Base-by-base conservation (phyloP, 1,139 yeast species). In the Suzukiozyma palmioleophila region DNA sequence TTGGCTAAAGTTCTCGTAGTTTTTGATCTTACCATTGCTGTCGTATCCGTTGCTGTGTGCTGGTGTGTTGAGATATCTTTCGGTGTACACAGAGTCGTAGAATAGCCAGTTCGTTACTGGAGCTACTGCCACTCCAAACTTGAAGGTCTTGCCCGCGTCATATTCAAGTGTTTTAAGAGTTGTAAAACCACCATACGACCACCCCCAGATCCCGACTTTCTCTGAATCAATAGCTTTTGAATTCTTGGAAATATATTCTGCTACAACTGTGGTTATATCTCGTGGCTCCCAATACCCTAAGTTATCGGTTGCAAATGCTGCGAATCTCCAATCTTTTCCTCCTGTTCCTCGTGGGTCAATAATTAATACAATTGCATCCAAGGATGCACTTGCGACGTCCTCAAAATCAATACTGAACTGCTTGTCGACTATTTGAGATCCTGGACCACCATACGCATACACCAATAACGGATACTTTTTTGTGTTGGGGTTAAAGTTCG, bases 311-410 rank as follows among this genome's bases (percentile, higher is more conserved):
- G 92, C 95, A 62, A 73, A 81, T 0, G 86, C 63, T 52, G 81
- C 75, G 58, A 77, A 82, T 32, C 66, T 64, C 84, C 97, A 87
- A 6, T 96, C 96, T 60, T 81, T 79, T 26, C 85, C 89, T 3
- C 90, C 96, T 0, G 98, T 90, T 2, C 98, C 98, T 52, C 98
- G 72, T 7, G 98, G 98, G 52, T 92, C 99, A 28, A 92, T 83
- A 26, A 82, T 76, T 31, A 92, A 73, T 0, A 90, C 88, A 26
- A 92, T 75, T 0, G 88, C 83, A 51, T 85, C 82, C 39, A 85
- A 62, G 3, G 76, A 66, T 1, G 95, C 79, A 11, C 87, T 76
- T 1, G 83, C 75, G 8, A 83, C 72, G 35, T 84, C 84, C 53
- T 84, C 85, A 57, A 87, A 87, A 29, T 78, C 84, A 33, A 82